Evolutionary conservation across 805 yeast species (phyloP).

Genomic region (Priceomyces medius): DNA sequence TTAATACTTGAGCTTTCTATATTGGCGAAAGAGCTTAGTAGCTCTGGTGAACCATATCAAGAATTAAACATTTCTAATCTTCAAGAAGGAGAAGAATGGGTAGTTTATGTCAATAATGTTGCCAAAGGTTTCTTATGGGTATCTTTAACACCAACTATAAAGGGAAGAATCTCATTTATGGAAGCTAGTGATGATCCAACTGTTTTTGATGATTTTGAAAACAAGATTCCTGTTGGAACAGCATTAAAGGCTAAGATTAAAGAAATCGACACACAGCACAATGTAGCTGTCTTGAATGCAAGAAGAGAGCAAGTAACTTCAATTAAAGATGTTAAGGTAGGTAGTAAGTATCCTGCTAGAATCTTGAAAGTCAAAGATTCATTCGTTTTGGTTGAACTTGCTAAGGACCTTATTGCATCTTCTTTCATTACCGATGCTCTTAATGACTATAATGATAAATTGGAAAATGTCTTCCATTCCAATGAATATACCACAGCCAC

Average conservation of each 20-base stretch:
- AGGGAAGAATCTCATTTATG: constrained; percentile 64
- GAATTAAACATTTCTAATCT: constrained; percentile 42
- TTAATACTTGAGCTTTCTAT: constrained; percentile 65
- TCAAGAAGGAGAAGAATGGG: constrained; percentile 48
- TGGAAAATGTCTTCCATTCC: constrained; percentile 47
- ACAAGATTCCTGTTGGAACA: constrained; percentile 68
- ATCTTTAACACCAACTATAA: constrained; percentile 63
- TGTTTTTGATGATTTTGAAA: constrained; percentile 48
- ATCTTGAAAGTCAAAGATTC: constrained; percentile 57
- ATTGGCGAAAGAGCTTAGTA: constrained; percentile 40
- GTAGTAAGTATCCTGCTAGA: constrained; percentile 59
- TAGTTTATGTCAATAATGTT: constrained; percentile 66
- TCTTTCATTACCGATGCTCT: constrained; percentile 77
- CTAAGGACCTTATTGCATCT: constrained; percentile 59
- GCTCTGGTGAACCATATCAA: constrained; percentile 22
- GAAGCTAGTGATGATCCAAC: constrained; percentile 59
- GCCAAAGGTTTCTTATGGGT: constrained; percentile 65
- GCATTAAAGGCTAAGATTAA: constrained; percentile 61
- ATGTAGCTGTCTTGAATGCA: constrained; percentile 49
- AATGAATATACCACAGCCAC: constrained; percentile 61
- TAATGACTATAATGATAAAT: constrained; percentile 57
- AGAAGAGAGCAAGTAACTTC: constrained; percentile 44
- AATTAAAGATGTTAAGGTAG: constrained; percentile 52
- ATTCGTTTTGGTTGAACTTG: constrained; percentile 66
- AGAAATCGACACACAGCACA: constrained; percentile 53